Evolutionary conservation across 257 asterid species (phyloP).

Genomic region (Jaltomata sinuosa): DNA sequence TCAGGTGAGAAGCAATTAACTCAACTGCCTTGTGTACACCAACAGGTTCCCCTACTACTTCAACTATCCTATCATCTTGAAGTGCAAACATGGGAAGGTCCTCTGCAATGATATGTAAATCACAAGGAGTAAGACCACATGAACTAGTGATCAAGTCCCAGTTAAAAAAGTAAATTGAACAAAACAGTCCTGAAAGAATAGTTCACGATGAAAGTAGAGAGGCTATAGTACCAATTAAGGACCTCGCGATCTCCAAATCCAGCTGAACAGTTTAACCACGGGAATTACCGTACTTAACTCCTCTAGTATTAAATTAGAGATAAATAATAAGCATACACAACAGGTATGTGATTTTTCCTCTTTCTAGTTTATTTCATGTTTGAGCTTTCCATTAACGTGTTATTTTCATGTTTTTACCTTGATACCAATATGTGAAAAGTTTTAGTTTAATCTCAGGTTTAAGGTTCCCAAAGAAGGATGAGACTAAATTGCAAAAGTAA

Average conservation of each 20-base stretch:
- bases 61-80: slow-evolving; percentile 86
- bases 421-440: background rate
- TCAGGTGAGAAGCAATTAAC: slow-evolving; percentile 66
- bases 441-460: background rate
- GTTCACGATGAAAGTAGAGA: background rate
- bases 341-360: background rate
- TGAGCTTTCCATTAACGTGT: background rate
- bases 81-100: slow-evolving; percentile 79
- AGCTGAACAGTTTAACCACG: background rate
- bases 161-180: background rate
- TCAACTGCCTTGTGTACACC: slow-evolving; percentile 74
- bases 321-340: background rate
- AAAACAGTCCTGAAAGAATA: background rate
- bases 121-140: background rate
- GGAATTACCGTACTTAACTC: background rate
- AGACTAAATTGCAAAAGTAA: background rate
- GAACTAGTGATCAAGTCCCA: background rate
- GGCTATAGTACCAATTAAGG: background rate
- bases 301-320: background rate
- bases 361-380: background rate
- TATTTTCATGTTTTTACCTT: background rate
- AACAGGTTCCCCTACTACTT: slow-evolving; percentile 77
- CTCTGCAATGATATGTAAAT: slow-evolving; percentile 33
- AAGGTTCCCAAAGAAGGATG: background rate
- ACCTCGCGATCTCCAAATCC: background rate